Base-by-base conservation (phyloP, 352 stramenopile species). In the Paralagenidium karlingii region DNA sequence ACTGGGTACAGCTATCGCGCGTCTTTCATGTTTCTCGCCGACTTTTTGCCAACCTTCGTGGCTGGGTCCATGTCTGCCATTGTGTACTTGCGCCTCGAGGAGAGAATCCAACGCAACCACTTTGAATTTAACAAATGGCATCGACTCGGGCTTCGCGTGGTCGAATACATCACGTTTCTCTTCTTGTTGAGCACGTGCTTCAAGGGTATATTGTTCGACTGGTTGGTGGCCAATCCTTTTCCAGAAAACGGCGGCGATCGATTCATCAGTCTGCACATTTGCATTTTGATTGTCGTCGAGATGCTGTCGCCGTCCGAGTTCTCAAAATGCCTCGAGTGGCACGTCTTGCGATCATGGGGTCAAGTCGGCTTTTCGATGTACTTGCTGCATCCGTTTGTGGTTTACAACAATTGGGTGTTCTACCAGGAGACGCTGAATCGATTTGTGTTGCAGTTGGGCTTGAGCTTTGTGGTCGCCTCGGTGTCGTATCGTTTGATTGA, bases 311-410 rank as follows among this genome's bases (percentile, higher is more conserved):
- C 58, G 8, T 65, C 55, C 6, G 12, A 45, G 7, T 12, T 75
- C 11, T 65, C 62, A 1, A 45, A 31, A 0, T 42, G 60, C 24
- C 53, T 74, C 20, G 62, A 70, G 48, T 68, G 52, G 55, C 67
- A 48, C 6, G 39, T 70, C 11, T 40, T 75, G 19, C 53, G 58
- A 5, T 62, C 59, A 33, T 52, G 47, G 31, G 58, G 58, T 37
- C 68, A 73, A 43, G 49, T 68, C 25, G 68, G 60, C 38, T 73
- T 60, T 27, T 74, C 61, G 2, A 60, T 69, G 31, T 75, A 69
- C 33, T 25, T 75, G 45, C 36, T 75, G 36, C 62, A 75, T 39
- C 53, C 37, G 36, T 67, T 68, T 16, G 47, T 74, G 5, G 16
- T 61, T 22, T 55, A 60, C 31, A 53, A 58, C 38, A 3, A 20